phyloP scores from a whole-genome alignment of 2,329 filamentous ascomycete species.

The Penicillium sp. region DNA sequence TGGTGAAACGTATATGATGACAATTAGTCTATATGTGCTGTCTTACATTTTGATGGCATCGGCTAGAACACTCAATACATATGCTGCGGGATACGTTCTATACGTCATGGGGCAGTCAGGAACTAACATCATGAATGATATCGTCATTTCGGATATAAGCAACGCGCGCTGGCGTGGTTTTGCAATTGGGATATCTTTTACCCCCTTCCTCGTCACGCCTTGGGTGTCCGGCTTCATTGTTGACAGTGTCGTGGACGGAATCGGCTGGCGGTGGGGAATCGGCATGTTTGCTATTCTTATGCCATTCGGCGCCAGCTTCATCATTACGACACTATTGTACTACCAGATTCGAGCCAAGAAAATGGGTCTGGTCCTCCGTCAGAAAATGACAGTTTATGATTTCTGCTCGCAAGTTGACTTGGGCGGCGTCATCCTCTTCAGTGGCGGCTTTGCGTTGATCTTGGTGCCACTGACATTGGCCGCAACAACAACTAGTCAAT shows the following conservation, averaged over 20 bases:
- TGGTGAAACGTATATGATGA: constrained; percentile 38
- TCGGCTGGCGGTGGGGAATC: constrained; percentile 49
- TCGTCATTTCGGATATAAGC: constrained; percentile 46
- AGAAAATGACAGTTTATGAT: constrained; percentile 24
- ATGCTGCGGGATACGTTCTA: constrained; percentile 40
- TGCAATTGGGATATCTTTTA: constrained; percentile 38
- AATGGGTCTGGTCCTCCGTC: constrained; percentile 26
- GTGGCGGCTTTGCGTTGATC: constrained; percentile 49
- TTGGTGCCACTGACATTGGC: constrained; percentile 52
- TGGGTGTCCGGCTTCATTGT: constrained; percentile 45
- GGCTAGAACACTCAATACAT: constrained; percentile 35
- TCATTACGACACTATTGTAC: constrained; percentile 40
- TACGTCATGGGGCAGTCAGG: constrained; percentile 41
- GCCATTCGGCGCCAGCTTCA: constrained; percentile 37
- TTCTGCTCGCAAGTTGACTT: constrained; percentile 39
- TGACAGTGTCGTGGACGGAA: constrained; percentile 40
- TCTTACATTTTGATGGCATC: constrained; percentile 42
- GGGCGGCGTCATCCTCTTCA: constrained; percentile 49
- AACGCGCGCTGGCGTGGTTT: constrained; percentile 43
- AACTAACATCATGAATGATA: constrained; percentile 42
- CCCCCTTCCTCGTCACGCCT: constrained; percentile 43
- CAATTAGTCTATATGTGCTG: constrained; percentile 37
- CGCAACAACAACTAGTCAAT: constrained; percentile 40
- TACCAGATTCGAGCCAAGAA: constrained; percentile 37
- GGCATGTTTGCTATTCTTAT: constrained; percentile 47